phyloP scores from a whole-genome alignment of 2,329 filamentous ascomycete genomes.

The Colletotrichum sp. region DNA sequence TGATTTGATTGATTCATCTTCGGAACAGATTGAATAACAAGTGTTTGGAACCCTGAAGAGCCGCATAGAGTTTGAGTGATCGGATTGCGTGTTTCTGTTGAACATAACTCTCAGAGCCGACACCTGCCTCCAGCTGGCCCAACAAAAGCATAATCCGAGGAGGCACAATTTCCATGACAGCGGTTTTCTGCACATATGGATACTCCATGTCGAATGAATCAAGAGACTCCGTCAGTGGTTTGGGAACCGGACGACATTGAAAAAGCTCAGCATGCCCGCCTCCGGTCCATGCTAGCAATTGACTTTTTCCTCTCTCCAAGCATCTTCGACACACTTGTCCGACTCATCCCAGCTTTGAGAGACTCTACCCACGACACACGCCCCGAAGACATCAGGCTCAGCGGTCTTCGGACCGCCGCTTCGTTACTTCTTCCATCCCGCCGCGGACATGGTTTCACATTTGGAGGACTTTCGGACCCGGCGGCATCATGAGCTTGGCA shows the following conservation, averaged over 20 bases:
- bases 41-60: neutral
- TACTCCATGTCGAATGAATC: neutral
- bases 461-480: neutral
- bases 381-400: neutral
- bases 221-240: neutral
- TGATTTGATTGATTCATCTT: neutral
- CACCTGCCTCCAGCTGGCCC: neutral
- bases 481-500: constrained; percentile 10
- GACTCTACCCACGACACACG: neutral
- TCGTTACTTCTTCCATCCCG: neutral
- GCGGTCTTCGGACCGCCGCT: neutral
- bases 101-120: neutral
- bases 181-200: neutral
- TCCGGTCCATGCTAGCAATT: neutral
- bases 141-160: neutral
- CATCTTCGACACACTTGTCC: neutral
- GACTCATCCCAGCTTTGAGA: neutral
- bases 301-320: neutral
- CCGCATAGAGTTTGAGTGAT: neutral
- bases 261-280: neutral
- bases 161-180: neutral
- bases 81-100: neutral
- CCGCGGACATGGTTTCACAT: constrained; percentile 7
- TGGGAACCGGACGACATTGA: neutral
- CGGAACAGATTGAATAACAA: neutral